phyloP scores from a whole-genome alignment of 306 rosid species.

The Gleditsia sinensis region DNA sequence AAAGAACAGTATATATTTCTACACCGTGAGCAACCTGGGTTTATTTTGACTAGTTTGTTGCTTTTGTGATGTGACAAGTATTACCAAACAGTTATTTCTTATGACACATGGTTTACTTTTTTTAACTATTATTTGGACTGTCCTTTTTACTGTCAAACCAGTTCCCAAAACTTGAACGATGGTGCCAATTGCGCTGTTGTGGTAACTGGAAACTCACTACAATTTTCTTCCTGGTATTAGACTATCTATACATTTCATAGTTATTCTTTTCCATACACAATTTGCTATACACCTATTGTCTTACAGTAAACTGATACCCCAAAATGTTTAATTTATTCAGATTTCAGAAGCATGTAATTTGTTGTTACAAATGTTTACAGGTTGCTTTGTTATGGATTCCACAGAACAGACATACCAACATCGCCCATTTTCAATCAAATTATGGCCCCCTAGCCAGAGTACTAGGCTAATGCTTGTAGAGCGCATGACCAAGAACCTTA shows the following conservation, averaged over 20 bases:
- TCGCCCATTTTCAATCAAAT: conserved; percentile 62
- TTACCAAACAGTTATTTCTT: not conserved
- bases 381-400: conserved; percentile 62
- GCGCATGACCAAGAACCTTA: conserved; percentile 75
- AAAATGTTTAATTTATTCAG: not conserved
- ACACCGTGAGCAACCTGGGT: not conserved
- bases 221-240: not conserved
- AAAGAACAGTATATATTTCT: not conserved
- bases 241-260: not conserved
- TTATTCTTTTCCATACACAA: not conserved
- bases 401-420: conserved; percentile 45
- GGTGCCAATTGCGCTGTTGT: not conserved
- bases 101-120: not conserved
- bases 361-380: conserved; percentile 40
- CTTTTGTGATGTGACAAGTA: not conserved
- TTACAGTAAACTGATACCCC: not conserved
- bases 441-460: conserved; percentile 92
- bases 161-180: not conserved
- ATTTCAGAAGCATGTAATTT: conserved; percentile 17
- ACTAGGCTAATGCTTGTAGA: conserved; percentile 77
- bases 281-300: not conserved
- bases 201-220: not conserved
- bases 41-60: not conserved
- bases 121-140: not conserved
- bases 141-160: not conserved